These are phyloP conservation scores for Vaccinium macrocarpon DNA, from an alignment of 148 eudicot species.

Conservation along the genomic window DNA sequence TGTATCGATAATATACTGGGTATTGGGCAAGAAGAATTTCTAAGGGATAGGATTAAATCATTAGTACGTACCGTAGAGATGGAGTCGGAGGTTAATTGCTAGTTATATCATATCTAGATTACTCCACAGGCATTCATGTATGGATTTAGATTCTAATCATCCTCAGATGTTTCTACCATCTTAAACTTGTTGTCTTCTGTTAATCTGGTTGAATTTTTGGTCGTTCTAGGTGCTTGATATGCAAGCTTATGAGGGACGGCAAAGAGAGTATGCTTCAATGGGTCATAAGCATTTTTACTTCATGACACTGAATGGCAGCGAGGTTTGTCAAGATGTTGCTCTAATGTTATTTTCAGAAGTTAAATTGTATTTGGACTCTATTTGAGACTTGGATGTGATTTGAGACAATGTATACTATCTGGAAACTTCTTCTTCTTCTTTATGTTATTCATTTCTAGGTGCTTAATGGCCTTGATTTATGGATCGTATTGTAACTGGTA, in stretches of 20 bases:
- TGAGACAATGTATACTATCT: background rate
- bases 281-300: conserved; percentile 98
- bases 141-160: background rate
- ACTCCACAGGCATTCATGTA: background rate
- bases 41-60: background rate
- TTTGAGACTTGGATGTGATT: background rate
- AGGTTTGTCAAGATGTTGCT: conserved; percentile 49
- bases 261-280: conserved; percentile 72
- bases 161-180: background rate
- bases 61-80: background rate
- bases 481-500: background rate
- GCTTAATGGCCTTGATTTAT: background rate
- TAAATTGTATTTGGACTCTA: background rate
- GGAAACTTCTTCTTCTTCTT: background rate
- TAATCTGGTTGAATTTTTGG: conserved; percentile 11
- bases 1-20: background rate
- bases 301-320: conserved; percentile 94
- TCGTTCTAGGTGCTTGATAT: conserved; percentile 77
- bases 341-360: conserved; percentile 11
- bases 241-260: conserved; percentile 82
- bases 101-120: background rate
- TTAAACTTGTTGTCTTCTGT: conserved; percentile 11
- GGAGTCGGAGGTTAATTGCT: background rate
- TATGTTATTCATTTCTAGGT: background rate
- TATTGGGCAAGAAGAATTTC: background rate